These are phyloP conservation scores for Solanum arcanum DNA, from an alignment of 257 asterid genomes.

Conservation along the genomic window DNA sequence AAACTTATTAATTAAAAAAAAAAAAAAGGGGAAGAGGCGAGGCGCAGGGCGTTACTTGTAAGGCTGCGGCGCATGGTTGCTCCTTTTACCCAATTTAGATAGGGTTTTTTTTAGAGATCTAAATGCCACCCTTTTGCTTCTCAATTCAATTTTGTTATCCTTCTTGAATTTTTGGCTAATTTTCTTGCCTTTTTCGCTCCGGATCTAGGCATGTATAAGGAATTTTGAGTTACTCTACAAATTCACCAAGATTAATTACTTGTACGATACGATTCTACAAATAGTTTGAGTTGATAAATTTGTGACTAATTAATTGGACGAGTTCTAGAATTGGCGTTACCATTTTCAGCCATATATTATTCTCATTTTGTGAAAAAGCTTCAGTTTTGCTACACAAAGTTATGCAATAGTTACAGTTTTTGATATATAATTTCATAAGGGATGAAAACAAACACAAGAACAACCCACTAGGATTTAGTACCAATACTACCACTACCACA, in stretches of 20 bases:
- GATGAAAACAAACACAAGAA: not conserved
- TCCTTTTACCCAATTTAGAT: no score
- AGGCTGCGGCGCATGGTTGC: no score
- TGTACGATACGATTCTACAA: not conserved
- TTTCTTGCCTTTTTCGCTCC: no score
- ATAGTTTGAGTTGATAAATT: not conserved
- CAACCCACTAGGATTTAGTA: not conserved
- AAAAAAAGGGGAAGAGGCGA: no score
- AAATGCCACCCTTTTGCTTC: no score
- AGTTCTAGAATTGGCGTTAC: not conserved
- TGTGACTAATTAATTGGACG: not conserved
- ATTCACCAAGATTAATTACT: not conserved
- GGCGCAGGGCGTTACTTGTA: no score
- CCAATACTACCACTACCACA: not conserved
- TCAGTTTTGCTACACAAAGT: not conserved
- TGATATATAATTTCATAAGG: not conserved
- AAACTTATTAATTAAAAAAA: no score
- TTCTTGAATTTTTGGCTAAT: no score
- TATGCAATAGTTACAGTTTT: not conserved
- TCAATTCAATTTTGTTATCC: no score
- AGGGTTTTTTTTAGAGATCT: accelerated
- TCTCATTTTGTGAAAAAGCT: not conserved
- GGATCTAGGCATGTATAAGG: not conserved
- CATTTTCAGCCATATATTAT: not conserved
- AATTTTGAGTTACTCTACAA: not conserved